Evolutionary conservation across 2,329 filamentous ascomycete species (phyloP).

Genomic region (Plenodomus biglobosus): DNA sequence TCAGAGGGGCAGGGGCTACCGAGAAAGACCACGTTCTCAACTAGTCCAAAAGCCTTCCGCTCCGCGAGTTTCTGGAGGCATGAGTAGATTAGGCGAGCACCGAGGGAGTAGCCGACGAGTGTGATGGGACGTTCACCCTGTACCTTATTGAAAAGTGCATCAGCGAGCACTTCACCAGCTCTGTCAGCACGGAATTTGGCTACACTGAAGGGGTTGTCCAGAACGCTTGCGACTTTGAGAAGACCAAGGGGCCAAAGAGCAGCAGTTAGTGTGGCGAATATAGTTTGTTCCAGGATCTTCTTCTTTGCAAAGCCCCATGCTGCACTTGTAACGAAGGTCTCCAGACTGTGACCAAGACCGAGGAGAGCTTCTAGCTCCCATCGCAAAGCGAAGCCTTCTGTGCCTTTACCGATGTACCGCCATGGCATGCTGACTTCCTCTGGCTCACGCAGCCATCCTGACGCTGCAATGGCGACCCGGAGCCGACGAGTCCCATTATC

Average conservation of each 20-base stretch:
- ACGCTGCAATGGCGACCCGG: constrained; percentile 79
- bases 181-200: constrained; percentile 77
- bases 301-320: constrained; percentile 78
- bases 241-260: constrained; percentile 53
- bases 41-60: constrained; percentile 75
- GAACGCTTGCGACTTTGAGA: constrained; percentile 54
- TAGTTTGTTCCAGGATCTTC: constrained; percentile 68
- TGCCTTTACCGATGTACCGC: constrained; percentile 70
- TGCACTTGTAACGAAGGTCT: constrained; percentile 73
- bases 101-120: constrained; percentile 78
- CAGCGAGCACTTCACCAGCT: constrained; percentile 75
- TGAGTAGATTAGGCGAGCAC: constrained; percentile 78
- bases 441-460: constrained; percentile 75
- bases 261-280: constrained; percentile 51
- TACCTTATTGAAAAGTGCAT: constrained; percentile 77
- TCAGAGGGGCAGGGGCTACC: constrained; percentile 77
- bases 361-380: constrained; percentile 80
- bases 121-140: constrained; percentile 82
- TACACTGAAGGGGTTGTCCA: constrained; percentile 82
- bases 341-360: constrained; percentile 76
- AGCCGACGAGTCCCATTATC: constrained; percentile 56
- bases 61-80: constrained; percentile 77
- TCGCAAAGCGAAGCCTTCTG: constrained; percentile 78
- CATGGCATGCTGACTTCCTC: constrained; percentile 76
- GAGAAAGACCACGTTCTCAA: constrained; percentile 82